Conservation (phyloP, 2,329 filamentous ascomycete species). For the Penicillium concentricum region DNA sequence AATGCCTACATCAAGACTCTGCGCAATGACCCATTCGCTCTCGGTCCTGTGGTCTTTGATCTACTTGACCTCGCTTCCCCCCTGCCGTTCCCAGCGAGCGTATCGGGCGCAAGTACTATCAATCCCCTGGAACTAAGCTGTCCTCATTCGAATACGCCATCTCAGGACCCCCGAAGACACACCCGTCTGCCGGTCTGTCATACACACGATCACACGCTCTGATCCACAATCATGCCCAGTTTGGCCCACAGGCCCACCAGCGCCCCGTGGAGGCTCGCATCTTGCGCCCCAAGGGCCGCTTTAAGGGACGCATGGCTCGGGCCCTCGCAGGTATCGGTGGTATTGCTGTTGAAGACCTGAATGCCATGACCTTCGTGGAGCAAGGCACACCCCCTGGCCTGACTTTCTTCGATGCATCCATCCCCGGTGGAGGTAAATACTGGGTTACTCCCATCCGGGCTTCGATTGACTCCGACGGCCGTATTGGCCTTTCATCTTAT, state of each 20-base stretch:
- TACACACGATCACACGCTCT: constrained; percentile 58
- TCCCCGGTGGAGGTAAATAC: constrained; percentile 53
- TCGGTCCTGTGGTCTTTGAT: constrained; percentile 54
- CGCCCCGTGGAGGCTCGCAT: constrained; percentile 59
- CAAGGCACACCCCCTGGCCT: constrained; percentile 43
- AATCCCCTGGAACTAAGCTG: constrained; percentile 35
- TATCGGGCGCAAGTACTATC: constrained; percentile 36
- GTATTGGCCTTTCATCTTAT: constrained; percentile 40
- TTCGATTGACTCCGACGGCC: constrained; percentile 45
- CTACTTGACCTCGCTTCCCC: constrained; percentile 57
- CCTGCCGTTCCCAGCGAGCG: constrained; percentile 39
- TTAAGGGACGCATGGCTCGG: constrained; percentile 32
- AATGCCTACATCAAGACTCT: constrained; percentile 47
- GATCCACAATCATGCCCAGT: constrained; percentile 59
- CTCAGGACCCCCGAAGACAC: constrained; percentile 58
- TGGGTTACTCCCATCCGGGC: constrained; percentile 51
- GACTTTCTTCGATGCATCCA: constrained; percentile 44
- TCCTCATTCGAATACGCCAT: constrained; percentile 45
- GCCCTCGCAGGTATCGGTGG: constrained; percentile 43
- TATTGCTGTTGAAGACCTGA: constrained; percentile 41
- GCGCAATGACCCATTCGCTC: constrained; percentile 42
- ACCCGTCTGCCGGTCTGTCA: constrained; percentile 64
- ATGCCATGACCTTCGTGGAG: constrained; percentile 34
- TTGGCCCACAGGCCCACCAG: constrained; percentile 56
- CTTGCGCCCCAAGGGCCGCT: constrained; percentile 47